Conservation (phyloP, 192 early-diverging fungal species). For the Backusella luteola region DNA sequence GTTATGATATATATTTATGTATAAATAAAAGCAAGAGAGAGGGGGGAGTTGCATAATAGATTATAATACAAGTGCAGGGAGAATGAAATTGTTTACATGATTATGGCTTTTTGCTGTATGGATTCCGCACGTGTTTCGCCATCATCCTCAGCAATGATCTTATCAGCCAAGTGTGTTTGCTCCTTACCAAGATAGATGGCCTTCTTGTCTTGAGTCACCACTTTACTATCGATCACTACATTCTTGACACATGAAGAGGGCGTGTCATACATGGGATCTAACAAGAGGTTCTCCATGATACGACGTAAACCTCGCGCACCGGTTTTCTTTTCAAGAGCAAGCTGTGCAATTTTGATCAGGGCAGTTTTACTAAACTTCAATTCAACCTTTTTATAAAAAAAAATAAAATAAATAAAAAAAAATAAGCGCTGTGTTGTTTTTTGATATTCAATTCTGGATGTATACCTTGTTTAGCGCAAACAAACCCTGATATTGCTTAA, state of each 20-base stretch:
- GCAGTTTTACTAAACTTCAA: conserved; percentile 70
- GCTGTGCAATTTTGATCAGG: conserved; percentile 67
- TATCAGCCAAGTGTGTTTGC: conserved; percentile 21
- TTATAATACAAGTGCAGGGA: not conserved
- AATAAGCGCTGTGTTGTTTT: not conserved
- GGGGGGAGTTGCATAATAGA: not conserved
- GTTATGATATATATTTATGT: not conserved
- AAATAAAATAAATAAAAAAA: too few species aligned
- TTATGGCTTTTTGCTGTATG: conserved; percentile 10
- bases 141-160: conserved; percentile 22
- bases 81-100: not conserved
- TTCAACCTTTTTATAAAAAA: conserved; percentile 38
- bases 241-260: conserved; percentile 71
- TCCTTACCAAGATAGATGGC: conserved; percentile 57
- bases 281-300: conserved; percentile 73
- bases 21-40: not conserved
- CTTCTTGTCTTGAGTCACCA: conserved; percentile 57
- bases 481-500: conserved; percentile 77
- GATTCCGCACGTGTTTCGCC: not conserved
- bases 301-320: conserved; percentile 81
- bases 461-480: conserved; percentile 58
- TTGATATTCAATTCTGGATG: not conserved
- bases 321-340: conserved; percentile 79
- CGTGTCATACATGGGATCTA: conserved; percentile 79
- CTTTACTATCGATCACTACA: conserved; percentile 68